A percentile compares a stretch with the other conserved stretches of the same genome.
phyloP scores from a whole-genome alignment of 257 asterid species.

The Capsicum rhomboideum region DNA sequence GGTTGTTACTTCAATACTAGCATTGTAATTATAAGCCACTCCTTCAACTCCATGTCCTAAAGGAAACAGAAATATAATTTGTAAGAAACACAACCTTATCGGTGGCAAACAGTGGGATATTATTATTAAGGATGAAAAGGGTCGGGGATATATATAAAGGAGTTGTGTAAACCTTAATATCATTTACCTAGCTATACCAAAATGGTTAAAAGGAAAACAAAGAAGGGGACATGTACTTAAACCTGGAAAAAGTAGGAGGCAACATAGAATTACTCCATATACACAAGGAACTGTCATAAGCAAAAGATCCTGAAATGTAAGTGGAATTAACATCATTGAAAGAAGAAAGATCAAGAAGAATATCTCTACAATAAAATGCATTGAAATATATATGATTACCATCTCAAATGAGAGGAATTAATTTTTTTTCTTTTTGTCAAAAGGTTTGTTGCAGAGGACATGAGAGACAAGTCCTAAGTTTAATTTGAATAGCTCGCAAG shows the following conservation, averaged over 20 bases:
- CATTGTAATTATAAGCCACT: background rate
- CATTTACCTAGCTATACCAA: background rate
- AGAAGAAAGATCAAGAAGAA: background rate
- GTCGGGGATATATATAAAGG: background rate
- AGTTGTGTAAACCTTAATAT: background rate
- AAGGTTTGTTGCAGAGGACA: background rate
- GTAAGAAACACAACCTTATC: background rate
- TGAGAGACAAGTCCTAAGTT: background rate
- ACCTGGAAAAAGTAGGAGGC: background rate
- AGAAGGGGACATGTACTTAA: background rate
- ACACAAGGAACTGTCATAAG: background rate
- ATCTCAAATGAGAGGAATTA: background rate
- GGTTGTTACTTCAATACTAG: background rate
- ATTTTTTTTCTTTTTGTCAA: background rate
- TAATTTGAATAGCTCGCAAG: background rate
- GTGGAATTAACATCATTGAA: background rate
- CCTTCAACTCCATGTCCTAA: background rate
- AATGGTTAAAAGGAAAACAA: background rate
- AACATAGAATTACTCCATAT: background rate
- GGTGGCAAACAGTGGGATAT: background rate
- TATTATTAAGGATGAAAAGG: background rate
- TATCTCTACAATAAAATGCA: background rate
- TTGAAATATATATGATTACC: background rate
- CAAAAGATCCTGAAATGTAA: background rate
- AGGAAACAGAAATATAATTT: background rate